phyloP scores from a whole-genome alignment of 148 eudicot genomes.

The Rhododendron molle region DNA sequence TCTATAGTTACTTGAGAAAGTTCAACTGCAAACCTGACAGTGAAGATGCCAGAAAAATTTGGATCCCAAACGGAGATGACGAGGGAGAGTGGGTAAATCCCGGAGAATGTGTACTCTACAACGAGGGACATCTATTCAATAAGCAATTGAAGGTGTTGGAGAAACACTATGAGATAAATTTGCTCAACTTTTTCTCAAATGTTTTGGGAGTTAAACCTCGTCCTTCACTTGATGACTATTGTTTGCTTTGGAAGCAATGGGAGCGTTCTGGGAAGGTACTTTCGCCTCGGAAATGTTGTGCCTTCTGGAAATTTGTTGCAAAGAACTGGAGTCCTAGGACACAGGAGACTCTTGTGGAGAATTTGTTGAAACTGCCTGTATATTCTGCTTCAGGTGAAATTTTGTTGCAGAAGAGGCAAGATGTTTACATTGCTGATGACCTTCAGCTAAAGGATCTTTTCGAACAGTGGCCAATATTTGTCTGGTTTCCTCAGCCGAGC shows the following conservation, averaged over 20 bases:
- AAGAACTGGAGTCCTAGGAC: constrained; percentile 20
- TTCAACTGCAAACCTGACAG: constrained; percentile 35
- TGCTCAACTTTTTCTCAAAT: constrained; percentile 36
- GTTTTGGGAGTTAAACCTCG: constrained; percentile 33
- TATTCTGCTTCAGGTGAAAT: constrained; percentile 27
- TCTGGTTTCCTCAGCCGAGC: constrained; percentile 49
- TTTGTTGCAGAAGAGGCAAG: constrained; percentile 32
- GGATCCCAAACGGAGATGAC: constrained; percentile 40
- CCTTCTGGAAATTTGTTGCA: constrained; percentile 49
- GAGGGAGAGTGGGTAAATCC: constrained; percentile 48
- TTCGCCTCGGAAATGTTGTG: constrained; percentile 31
- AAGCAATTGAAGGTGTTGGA: constrained; percentile 37
- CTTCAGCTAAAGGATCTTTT: constrained; percentile 52
- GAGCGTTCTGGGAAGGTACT: constrained; percentile 29
- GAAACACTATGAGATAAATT: constrained; percentile 25
- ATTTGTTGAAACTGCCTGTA: constrained; percentile 39
- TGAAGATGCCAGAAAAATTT: constrained; percentile 20
- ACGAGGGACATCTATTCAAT: constrained; percentile 37
- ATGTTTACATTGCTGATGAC: constrained; percentile 56
- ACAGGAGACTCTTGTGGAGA: constrained; percentile 17
- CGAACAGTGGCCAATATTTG: constrained; percentile 32
- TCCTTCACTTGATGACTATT: constrained; percentile 49
- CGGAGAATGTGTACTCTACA: constrained; percentile 47
- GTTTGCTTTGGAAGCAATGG: constrained; percentile 65
- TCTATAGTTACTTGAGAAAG: constrained; percentile 30